Conservation (phyloP, 768 basidiomycete genomes). For the Russula brevipes region DNA sequence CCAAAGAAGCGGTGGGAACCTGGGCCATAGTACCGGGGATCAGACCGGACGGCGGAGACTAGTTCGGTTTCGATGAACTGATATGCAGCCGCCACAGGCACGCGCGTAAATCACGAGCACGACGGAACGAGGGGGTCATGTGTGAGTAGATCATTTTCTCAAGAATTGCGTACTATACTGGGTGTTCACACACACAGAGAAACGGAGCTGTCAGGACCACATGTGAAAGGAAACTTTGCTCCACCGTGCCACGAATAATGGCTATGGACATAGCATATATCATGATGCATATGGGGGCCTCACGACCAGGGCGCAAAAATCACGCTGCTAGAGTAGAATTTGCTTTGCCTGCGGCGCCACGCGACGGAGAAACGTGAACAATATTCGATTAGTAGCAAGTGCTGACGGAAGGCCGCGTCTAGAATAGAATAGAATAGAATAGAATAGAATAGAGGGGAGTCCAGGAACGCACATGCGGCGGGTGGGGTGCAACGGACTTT, state of each 20-base stretch:
- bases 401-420: too few species aligned
- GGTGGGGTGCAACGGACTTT: too few species aligned
- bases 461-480: too few species aligned
- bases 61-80: not conserved
- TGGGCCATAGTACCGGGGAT: constrained; percentile 12
- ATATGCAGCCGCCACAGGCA: constrained; percentile 19
- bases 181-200: constrained; percentile 17
- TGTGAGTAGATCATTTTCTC: constrained; percentile 10
- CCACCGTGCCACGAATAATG: constrained; percentile 27
- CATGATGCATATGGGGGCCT: constrained; percentile 29
- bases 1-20: not conserved
- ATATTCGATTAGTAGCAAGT: too few species aligned
- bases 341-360: too few species aligned
- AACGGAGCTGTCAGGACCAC: constrained; percentile 30
- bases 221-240: constrained; percentile 31
- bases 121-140: not conserved
- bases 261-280: constrained; percentile 25
- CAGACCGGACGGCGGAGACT: constrained; percentile 7
- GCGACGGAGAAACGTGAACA: too few species aligned
- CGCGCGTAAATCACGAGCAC: constrained; percentile 5
- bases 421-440: too few species aligned
- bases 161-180: constrained; percentile 14
- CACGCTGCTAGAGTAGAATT: too few species aligned
- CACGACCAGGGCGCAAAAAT: constrained; percentile 38
- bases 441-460: too few species aligned